phyloP scores from a whole-genome alignment of 495 filamentous ascomycete genomes.

The Neurospora sp. region DNA sequence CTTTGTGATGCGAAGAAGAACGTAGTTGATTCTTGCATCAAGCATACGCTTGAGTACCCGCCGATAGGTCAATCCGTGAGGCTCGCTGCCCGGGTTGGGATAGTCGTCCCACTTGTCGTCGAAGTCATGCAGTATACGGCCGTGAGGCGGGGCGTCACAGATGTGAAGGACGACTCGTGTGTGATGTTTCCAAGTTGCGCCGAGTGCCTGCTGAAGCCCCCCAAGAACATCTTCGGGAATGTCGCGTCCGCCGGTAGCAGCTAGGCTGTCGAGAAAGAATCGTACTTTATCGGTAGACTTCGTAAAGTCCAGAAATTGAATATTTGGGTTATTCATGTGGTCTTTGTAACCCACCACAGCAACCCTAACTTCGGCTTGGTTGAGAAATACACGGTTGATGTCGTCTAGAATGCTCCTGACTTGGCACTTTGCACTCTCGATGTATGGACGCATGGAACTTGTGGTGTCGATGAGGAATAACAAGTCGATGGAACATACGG shows the following conservation, averaged over 20 bases:
- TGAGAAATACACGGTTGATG: conserved; percentile 25
- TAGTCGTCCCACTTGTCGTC: conserved; percentile 9
- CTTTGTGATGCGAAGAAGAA: conserved; percentile 22
- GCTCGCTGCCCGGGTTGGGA: conserved; percentile 19
- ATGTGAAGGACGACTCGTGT: conserved; percentile 32
- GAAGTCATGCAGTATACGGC: conserved; percentile 14
- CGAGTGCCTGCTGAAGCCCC: conserved; percentile 17
- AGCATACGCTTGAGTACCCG: conserved; percentile 20
- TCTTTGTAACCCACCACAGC: conserved; percentile 30
- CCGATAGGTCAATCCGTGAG: conserved; percentile 21
- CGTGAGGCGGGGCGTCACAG: conserved; percentile 26
- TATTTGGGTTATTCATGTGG: too few relatives aligned
- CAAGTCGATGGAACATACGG: conserved; percentile 26
- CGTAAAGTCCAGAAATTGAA: too few relatives aligned
- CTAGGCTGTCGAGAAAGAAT: too few relatives aligned
- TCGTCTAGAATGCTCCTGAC: conserved; percentile 25
- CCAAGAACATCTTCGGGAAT: conserved; percentile 27
- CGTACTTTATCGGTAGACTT: conserved; percentile 1
- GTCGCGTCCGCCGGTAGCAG: too few relatives aligned
- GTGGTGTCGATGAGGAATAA: conserved; percentile 34
- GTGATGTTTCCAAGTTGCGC: conserved; percentile 21
- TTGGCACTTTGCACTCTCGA: conserved; percentile 26
- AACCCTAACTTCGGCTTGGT: conserved; percentile 32
- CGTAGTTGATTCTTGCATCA: conserved; percentile 25
- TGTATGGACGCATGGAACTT: conserved; percentile 21